Percentiles rank a stretch among this genome's conserved stretches.
Evolutionary conservation across 2,329 filamentous ascomycete genomes (phyloP).

Genomic region (Exophiala sp.): DNA sequence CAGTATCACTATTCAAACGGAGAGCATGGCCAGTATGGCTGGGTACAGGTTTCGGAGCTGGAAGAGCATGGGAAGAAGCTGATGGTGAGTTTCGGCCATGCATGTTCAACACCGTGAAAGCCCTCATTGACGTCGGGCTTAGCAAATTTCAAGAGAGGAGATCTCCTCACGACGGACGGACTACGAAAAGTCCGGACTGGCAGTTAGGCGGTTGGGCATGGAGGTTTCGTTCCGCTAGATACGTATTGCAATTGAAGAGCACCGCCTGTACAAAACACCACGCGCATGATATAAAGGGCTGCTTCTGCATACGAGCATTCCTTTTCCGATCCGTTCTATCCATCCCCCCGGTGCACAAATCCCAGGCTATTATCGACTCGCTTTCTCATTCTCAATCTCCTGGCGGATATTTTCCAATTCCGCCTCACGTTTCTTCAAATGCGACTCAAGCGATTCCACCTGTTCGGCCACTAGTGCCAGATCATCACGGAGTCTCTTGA

Average conservation of each 20-base stretch:
- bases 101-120: not conserved
- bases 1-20: slow-evolving; percentile 95
- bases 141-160: slow-evolving; percentile 30
- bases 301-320: not conserved
- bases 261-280: slow-evolving; percentile 15
- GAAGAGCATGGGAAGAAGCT: slow-evolving; percentile 96
- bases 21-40: slow-evolving; percentile 96
- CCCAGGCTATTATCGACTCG: slow-evolving; percentile 36
- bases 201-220: slow-evolving; percentile 17
- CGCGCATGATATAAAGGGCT: slow-evolving; percentile 1
- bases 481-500: slow-evolving; percentile 78
- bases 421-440: slow-evolving; percentile 69
- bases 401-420: slow-evolving; percentile 68
- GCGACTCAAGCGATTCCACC: slow-evolving; percentile 79
- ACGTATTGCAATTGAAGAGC: slow-evolving; percentile 17
- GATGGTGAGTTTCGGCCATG: slow-evolving; percentile 58
- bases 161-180: slow-evolving; percentile 26
- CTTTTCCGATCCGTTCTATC: not conserved
- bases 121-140: slow-evolving; percentile 10
- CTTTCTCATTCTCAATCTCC: slow-evolving; percentile 83
- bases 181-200: slow-evolving; percentile 29
- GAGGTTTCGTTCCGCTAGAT: slow-evolving; percentile 4
- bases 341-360: not conserved
- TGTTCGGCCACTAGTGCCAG: slow-evolving; percentile 88
- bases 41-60: slow-evolving; percentile 89